A percentile compares a stretch with the other conserved stretches of the same genome.
These are phyloP conservation scores for Plasmodium knowlesi DNA, from an alignment of 169 alveolate species.

Conservation along the genomic window DNA sequence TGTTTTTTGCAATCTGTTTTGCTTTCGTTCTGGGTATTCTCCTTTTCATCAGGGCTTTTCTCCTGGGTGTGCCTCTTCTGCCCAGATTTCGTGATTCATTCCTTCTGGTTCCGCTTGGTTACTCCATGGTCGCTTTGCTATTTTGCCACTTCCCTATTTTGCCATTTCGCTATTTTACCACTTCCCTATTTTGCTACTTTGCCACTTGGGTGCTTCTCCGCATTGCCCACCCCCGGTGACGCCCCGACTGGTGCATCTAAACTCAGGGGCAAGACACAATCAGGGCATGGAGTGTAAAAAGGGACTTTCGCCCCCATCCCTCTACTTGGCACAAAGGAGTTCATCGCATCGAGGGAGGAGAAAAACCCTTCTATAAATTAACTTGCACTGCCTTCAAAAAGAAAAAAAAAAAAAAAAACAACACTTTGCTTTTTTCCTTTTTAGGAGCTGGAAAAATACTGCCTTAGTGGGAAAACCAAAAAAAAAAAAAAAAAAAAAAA, in stretches of 20 bases:
- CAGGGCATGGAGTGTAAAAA: background rate
- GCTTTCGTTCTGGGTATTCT: background rate
- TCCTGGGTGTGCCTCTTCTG: background rate
- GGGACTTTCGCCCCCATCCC: background rate
- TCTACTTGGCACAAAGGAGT: background rate
- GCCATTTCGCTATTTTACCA: no score
- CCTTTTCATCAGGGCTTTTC: background rate
- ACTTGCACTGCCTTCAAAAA: background rate
- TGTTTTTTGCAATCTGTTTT: background rate
- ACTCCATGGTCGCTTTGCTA: background rate
- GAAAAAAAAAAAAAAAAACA: background rate
- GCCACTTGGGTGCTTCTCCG: background rate
- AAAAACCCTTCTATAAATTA: background rate
- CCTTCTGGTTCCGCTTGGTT: background rate
- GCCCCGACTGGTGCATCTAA: constrained; percentile 4
- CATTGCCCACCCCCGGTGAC: background rate
- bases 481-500: background rate
- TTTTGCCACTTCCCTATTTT: background rate
- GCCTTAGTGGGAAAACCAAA: background rate
- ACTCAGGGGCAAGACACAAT: background rate
- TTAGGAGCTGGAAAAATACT: background rate
- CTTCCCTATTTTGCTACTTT: no score
- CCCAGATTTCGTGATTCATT: background rate
- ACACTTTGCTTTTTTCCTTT: background rate
- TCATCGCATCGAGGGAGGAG: background rate